Evolutionary conservation across 306 rosid genomes (phyloP), one percentile per base, ranked within the genome.

Genomic region (Begonia peltatifolia): DNA sequence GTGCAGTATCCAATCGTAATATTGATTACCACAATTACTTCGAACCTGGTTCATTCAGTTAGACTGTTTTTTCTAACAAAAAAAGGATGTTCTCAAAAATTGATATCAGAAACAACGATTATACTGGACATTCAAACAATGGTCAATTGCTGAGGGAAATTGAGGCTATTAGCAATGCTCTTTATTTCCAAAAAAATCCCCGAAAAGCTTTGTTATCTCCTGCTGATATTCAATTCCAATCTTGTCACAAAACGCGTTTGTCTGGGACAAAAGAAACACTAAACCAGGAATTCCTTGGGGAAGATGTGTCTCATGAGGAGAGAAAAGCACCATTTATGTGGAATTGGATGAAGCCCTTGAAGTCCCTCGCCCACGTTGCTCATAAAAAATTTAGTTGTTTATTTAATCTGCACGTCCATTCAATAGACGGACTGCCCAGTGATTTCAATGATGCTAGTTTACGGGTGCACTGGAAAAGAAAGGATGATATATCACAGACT

Each of bases 341-440:
- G 95, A 82, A 67, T 57, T 87, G 93, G 93, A 87, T 73, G 86
- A 87, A 78, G 56, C 83, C 95, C 46, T 78, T 87, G 53, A 83
- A 80, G 67, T 81, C 79, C 67, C 76, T 87, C 20, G 63, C 74
- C 0, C 84, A 71, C 52, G 63, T 87, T n/a, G 82, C 86, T 58
- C 55, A 72, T 48, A 75, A 68, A 1, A 87, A 77, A 60, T 67
- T 80, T 30, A 60, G 35, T 20, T 80, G 95, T 60, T 60, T 76
- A 42, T 87, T 83, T 63, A 73, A 44, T 52, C 80, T 87, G 54
- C 76, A 78, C 50, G 86, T 80, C 20, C 89, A 75, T 61, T 77
- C 93, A 11, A 60, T 87, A 5, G 82, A 80, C 52, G 93, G 88
- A 0, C 54, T 77, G 62, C 86, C 86, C 23, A 53, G 44, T 55